Evolutionary conservation across 345 rosid species (phyloP).

Genomic region (Heritiera fomes): DNA sequence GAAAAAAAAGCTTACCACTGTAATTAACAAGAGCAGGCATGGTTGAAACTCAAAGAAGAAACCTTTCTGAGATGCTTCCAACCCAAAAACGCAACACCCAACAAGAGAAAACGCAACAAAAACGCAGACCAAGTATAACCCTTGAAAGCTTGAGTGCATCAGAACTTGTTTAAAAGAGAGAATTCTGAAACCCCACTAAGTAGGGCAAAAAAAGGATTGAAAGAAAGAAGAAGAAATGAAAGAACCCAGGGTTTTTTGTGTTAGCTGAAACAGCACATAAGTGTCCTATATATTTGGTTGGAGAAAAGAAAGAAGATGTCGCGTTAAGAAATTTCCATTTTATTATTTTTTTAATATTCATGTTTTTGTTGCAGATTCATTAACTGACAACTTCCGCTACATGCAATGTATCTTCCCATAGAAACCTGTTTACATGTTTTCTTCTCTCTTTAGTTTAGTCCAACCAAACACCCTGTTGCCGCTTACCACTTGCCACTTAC

Average conservation of each 20-base stretch:
- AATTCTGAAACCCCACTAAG: conserved; percentile 44
- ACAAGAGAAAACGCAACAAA: conserved; percentile 10
- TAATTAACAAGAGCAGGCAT: conserved; percentile 68
- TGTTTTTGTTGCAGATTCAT: conserved; percentile 31
- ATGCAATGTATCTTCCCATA: conserved; percentile 45
- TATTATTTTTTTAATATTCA: neutral
- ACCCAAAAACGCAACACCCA: conserved; percentile 11
- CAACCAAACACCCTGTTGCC: conserved; percentile 20
- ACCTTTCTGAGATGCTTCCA: conserved; percentile 22
- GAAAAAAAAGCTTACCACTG: conserved; percentile 38
- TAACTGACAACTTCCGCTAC: conserved; percentile 29
- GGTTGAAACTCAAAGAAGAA: conserved; percentile 35
- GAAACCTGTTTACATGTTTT: neutral
- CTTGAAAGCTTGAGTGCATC: conserved; percentile 41
- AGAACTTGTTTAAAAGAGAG: neutral
- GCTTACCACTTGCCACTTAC: neutral
- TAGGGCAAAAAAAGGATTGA: conserved; percentile 45
- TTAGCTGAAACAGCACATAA: neutral
- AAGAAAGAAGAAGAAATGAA: neutral
- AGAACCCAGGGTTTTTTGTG: neutral
- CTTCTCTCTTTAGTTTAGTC: conserved; percentile 7
- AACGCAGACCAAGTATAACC: conserved; percentile 21
- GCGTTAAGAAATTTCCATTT: conserved; percentile 23
- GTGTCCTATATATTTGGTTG: conserved; percentile 17
- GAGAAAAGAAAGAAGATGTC: conserved; percentile 9